A percentile compares a stretch with the other conserved stretches of the same genome.
Conservation (phyloP, 2,329 filamentous ascomycete species). For the Phialophora expanda region DNA sequence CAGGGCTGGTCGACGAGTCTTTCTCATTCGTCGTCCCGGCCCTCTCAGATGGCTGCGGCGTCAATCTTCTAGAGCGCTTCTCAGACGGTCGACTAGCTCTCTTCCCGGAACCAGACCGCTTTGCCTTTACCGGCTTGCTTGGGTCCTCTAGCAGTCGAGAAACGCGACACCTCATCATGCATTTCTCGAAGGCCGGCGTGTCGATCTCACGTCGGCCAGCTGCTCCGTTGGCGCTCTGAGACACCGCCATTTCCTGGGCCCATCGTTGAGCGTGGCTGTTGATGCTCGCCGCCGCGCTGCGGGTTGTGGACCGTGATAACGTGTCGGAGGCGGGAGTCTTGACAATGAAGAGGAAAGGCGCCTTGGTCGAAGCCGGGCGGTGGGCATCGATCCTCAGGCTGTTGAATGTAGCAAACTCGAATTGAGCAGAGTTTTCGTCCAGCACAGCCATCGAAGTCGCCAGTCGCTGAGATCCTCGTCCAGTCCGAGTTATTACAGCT, state of each 20-base stretch:
- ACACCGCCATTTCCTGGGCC: conserved; percentile 21
- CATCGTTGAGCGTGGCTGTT: conserved; percentile 29
- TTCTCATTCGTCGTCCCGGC: background rate
- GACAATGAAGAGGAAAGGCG: conserved; percentile 19
- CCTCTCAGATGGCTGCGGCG: conserved; percentile 1
- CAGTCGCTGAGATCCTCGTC: background rate
- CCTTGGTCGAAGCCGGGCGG: conserved; percentile 6
- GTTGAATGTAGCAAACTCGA: conserved; percentile 20
- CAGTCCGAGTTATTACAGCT: background rate
- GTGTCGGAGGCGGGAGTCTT: conserved; percentile 12
- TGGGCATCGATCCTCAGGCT: conserved; percentile 15
- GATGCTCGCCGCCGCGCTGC: conserved; percentile 30
- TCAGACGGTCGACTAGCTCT: background rate
- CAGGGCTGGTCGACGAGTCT: background rate
- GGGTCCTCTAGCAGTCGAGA: conserved; percentile 23
- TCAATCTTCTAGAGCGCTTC: background rate
- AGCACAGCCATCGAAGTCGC: conserved; percentile 4
- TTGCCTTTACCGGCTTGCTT: conserved; percentile 8
- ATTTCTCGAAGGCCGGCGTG: conserved; percentile 20
- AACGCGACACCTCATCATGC: conserved; percentile 25
- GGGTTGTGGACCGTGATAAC: conserved; percentile 26
- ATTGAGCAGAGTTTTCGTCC: conserved; percentile 14
- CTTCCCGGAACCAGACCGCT: conserved; percentile 7
- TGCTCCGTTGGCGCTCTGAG: conserved; percentile 5
- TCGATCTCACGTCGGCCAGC: conserved; percentile 4